Evolutionary conservation across 352 stramenopile genomes (phyloP).

Genomic region (Globisporangium perplexum): DNA sequence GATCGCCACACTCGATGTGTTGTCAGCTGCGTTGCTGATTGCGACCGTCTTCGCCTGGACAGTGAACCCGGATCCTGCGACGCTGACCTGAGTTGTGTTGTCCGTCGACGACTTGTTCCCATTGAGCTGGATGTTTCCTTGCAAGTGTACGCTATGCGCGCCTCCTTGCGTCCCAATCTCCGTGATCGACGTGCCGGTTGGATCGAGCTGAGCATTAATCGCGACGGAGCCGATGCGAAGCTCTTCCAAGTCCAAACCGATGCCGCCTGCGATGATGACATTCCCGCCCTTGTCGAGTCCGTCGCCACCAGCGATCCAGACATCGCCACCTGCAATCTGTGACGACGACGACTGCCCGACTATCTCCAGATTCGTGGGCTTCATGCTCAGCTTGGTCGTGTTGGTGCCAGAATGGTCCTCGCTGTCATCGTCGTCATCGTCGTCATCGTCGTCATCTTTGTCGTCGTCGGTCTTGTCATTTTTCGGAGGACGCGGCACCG

Average conservation of each 20-base stretch:
- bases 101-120: slow-evolving; percentile 21
- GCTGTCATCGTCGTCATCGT: slow-evolving; percentile 4
- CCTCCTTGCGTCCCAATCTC: slow-evolving; percentile 53
- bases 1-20: slow-evolving; percentile 28
- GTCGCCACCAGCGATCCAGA: slow-evolving; percentile 48
- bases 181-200: slow-evolving; percentile 33
- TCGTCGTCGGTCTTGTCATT: not conserved
- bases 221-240: slow-evolving; percentile 30
- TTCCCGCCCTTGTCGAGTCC: slow-evolving; percentile 38
- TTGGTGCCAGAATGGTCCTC: not conserved
- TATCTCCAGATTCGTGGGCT: slow-evolving; percentile 37
- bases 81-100: slow-evolving; percentile 34
- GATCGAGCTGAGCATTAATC: slow-evolving; percentile 52
- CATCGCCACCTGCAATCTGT: slow-evolving; percentile 39
- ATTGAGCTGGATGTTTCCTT: slow-evolving; percentile 57
- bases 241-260: slow-evolving; percentile 20
- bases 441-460: not conserved
- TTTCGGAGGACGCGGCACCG: slow-evolving; percentile 1
- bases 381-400: slow-evolving; percentile 8
- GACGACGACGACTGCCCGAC: slow-evolving; percentile 44
- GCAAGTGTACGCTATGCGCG: slow-evolving; percentile 44
- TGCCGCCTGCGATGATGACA: slow-evolving; percentile 39
- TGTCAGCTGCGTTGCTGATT: slow-evolving; percentile 37
- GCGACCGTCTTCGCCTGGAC: slow-evolving; percentile 36
- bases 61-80: slow-evolving; percentile 34